Conservation (phyloP, 768 basidiomycete species). For the Glaciozyma martinii region DNA sequence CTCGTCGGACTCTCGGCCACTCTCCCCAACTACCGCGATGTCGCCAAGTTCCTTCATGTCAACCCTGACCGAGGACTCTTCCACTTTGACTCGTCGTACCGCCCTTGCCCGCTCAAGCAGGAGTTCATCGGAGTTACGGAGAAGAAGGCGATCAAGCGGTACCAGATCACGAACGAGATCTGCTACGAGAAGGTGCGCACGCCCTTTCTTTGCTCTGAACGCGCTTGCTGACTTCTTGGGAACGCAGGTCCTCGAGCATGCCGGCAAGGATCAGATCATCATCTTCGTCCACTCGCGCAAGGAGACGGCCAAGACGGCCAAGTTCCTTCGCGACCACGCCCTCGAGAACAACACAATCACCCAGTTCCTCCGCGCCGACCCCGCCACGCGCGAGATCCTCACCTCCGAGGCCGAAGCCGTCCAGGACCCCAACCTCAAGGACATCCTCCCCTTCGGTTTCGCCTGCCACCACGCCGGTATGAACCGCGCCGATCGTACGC, state of each 20-base stretch:
- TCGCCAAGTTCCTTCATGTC: conserved; percentile 92
- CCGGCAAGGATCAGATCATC: conserved; percentile 78
- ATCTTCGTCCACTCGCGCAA: conserved; percentile 98
- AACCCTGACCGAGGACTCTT: conserved; percentile 86
- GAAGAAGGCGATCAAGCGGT: conserved; percentile 98
- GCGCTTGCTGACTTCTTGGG: neutral
- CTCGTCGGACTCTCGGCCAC: conserved; percentile 94
- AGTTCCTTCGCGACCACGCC: conserved; percentile 86
- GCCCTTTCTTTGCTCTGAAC: neutral
- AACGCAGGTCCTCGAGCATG: conserved; percentile 62
- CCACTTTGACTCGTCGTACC: conserved; percentile 89
- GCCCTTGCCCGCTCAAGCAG: conserved; percentile 90
- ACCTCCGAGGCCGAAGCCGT: conserved; percentile 72
- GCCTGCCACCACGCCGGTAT: conserved; percentile 98
- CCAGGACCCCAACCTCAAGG: conserved; percentile 71
- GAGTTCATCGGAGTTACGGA: conserved; percentile 97
- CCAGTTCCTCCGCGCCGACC: conserved; percentile 88
- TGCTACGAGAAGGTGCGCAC: conserved; percentile 81
- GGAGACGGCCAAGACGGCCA: conserved; percentile 95
- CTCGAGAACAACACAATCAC: conserved; percentile 94
- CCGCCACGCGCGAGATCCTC: conserved; percentile 77
- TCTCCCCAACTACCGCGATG: conserved; percentile 95
- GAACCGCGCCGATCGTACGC: conserved; percentile 76
- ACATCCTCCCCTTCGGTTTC: conserved; percentile 90
- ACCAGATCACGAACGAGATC: conserved; percentile 96